These are phyloP conservation scores for Vaccinium darrowii DNA, from an alignment of 148 eudicot species.

Conservation along the genomic window DNA sequence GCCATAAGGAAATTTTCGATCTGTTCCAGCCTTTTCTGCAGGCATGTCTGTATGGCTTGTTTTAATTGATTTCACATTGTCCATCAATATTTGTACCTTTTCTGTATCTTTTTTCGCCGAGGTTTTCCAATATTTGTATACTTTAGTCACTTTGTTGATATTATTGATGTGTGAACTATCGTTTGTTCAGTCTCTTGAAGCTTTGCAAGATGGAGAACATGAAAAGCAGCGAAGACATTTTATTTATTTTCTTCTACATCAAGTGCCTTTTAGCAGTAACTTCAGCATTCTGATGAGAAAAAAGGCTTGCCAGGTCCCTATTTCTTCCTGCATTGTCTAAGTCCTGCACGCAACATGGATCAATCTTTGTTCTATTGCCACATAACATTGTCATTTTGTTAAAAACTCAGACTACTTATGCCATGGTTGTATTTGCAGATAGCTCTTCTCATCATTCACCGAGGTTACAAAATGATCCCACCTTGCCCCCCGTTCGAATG, in stretches of 20 bases:
- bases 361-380: constrained; percentile 3
- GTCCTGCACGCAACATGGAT: background rate
- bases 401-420: constrained; percentile 18
- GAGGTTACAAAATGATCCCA: constrained; percentile 93
- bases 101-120: background rate
- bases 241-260: constrained; percentile 86
- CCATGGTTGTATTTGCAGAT: constrained; percentile 54
- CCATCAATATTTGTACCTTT: background rate
- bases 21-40: constrained; percentile 85
- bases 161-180: constrained; percentile 15
- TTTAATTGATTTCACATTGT: constrained; percentile 11
- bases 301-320: constrained; percentile 89
- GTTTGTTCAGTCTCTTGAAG: constrained; percentile 80
- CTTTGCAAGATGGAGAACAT: constrained; percentile 95
- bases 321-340: constrained; percentile 9
- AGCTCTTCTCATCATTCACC: constrained; percentile 78
- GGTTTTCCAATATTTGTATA: background rate
- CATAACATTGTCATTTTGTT: constrained; percentile 5
- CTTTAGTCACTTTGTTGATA: constrained; percentile 8
- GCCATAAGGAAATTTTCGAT: constrained; percentile 94
- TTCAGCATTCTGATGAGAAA: constrained; percentile 87
- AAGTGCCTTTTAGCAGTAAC: constrained; percentile 95
- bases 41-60: constrained; percentile 46
- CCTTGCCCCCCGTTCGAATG: constrained; percentile 97
- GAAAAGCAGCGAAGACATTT: constrained; percentile 91